Evolutionary conservation across 495 filamentous ascomycete species (phyloP), one percentile per base, ranked within the genome.

Genomic region (Penicillium chermesinum): DNA sequence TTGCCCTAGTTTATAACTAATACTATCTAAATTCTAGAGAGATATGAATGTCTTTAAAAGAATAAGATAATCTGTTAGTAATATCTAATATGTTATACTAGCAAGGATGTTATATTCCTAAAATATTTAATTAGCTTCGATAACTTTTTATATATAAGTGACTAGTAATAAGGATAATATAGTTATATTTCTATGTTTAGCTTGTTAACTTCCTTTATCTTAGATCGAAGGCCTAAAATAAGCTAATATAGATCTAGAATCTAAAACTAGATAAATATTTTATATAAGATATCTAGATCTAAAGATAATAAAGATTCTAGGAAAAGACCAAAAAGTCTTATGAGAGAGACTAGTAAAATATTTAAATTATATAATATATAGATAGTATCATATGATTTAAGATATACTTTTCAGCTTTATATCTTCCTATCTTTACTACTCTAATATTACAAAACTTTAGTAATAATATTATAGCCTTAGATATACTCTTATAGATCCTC

Each of bases 21-120:
- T 15, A 19, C 34, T 14, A 58, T 8, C 3, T 61, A 12, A 2
- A 17, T 35, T 6, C 56, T 70, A 40, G 17, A 68, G 40, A 10
- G 52, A 58, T 13, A 56, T 66, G 40, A 70, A 71, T 0, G 56
- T 71, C 2, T 61, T 59, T 2, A 66, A 66, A 10, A 68, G 48
- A 3, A 69, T 55, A n/a, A 71, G 52, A 50, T 66, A 70, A 1
- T 63, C 59, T 1, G 66, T 59, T 25, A 71, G 53, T 1, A 71
- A 50, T 15, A 67, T 54, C 67, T 57, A 69, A 2, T 67, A 54
- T 18, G 50, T 59, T 37, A 50, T 48, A 42, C 57, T 51, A n/a
- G 67, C 58, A 22, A 67, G 48, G 14, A 65, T 41, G 43, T 64
- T 67, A 53, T 65, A 52, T 14, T 52, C 36, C 36, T 38, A 50